Base-by-base conservation (phyloP, 106 monocot species). In the Alisma plantagoaquatica region DNA sequence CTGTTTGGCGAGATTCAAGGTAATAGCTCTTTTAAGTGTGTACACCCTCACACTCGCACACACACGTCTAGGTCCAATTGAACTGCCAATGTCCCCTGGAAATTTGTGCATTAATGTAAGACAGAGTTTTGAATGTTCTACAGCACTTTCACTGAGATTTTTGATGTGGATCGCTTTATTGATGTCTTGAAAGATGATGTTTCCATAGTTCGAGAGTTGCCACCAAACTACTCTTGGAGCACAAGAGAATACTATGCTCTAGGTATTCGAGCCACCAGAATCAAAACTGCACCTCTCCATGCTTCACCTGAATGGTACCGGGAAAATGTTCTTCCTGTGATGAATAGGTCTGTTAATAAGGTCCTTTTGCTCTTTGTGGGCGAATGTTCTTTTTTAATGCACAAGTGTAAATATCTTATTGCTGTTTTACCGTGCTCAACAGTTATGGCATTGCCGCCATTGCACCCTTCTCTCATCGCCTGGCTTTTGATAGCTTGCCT, bases 1-100 rank as follows among this genome's bases (percentile, higher is more conserved):
- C 79, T 53, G 87, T 93, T 54, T 93, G 93, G 93, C 67, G 77
- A 70, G 93, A 93, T 38, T 70, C 87, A 51, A 93, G 93, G 93
- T 80, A 63, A 10, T 33, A 49, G 6, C 35, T 7, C 14, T 9
- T 68, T 38, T 38, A 6, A 14, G 35, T n/a, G n/a, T n/a, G n/a
- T n/a, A n/a, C n/a, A n/a, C n/a, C n/a, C n/a, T n/a, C n/a, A n/a
- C n/a, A n/a, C n/a, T n/a, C n/a, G n/a, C n/a, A n/a, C n/a, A n/a
- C n/a, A n/a, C n/a, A n/a, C n/a, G n/a, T n/a, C n/a, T n/a, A n/a
- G n/a, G n/a, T n/a, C n/a, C n/a, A n/a, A n/a, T n/a, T n/a, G n/a
- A n/a, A n/a, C n/a, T n/a, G n/a, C n/a, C n/a, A n/a, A n/a, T n/a
- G n/a, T n/a, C n/a, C n/a, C n/a, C n/a, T n/a, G n/a, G n/a, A n/a